A percentile compares a stretch with the other conserved stretches of the same genome.
These are phyloP conservation scores for Claviceps spartinae DNA, from an alignment of 2,329 filamentous ascomycete species.

Conservation along the genomic window DNA sequence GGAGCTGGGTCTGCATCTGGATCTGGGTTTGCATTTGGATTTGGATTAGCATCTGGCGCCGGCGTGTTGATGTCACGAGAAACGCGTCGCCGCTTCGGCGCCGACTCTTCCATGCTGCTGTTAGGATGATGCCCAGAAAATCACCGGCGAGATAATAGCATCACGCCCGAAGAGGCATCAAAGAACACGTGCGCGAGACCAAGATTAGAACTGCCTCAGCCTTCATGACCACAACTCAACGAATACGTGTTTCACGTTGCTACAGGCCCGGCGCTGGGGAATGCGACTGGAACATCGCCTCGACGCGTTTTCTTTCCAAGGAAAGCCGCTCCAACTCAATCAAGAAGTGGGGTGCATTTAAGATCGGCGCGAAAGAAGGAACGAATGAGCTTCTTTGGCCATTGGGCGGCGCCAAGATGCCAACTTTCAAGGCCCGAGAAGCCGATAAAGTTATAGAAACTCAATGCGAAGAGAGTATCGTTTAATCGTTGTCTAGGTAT, in stretches of 20 bases:
- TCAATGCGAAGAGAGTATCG: too few species aligned
- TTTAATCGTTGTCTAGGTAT: too few species aligned
- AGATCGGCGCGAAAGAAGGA: too few species aligned
- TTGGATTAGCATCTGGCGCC: neutral
- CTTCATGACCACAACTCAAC: neutral
- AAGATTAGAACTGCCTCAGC: neutral
- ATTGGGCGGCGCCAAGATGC: too few species aligned
- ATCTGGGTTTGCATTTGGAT: neutral
- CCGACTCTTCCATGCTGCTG: conserved; percentile 36
- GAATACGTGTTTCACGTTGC: neutral
- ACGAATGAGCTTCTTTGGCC: too few species aligned
- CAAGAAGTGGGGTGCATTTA: neutral
- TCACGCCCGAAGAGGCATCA: neutral
- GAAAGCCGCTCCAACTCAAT: neutral
- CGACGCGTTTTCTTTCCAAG: neutral
- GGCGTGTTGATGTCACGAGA: conserved; percentile 3
- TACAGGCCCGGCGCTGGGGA: neutral
- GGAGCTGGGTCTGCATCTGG: neutral
- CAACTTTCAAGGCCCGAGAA: too few species aligned
- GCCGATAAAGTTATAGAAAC: too few species aligned
- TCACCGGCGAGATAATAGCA: neutral
- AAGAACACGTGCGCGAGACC: neutral
- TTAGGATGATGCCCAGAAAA: neutral
- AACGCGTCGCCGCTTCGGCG: conserved; percentile 34
- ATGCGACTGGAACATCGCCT: neutral